phyloP scores from a whole-genome alignment of 148 eudicot genomes.

The Chenopodium quinoa region DNA sequence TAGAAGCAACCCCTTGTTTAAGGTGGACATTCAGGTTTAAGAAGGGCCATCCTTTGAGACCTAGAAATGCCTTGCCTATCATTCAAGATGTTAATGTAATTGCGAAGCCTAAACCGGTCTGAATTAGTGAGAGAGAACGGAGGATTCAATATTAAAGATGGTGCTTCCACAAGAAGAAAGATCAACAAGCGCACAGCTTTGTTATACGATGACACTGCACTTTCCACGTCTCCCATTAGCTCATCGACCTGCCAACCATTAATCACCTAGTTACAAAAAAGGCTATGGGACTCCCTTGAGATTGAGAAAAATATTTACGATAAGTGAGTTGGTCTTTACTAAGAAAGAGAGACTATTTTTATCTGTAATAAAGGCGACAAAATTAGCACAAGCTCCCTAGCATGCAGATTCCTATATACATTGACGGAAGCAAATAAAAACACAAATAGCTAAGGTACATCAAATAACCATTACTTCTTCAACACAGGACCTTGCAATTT shows the following conservation, averaged over 20 bases:
- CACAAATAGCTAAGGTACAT: too few relatives aligned
- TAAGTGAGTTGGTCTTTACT: too few relatives aligned
- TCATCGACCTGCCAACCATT: slow-evolving; percentile 73
- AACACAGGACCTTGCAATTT: too few relatives aligned
- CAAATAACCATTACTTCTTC: too few relatives aligned
- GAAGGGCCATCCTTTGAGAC: slow-evolving; percentile 67
- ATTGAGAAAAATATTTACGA: too few relatives aligned
- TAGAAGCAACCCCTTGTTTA: slow-evolving; percentile 19
- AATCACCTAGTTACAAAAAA: background rate
- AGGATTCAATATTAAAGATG: slow-evolving; percentile 78
- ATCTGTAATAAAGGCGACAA: too few relatives aligned
- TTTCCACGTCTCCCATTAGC: slow-evolving; percentile 64
- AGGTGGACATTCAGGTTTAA: slow-evolving; percentile 48
- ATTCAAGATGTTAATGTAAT: slow-evolving; percentile 62
- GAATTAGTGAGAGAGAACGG: slow-evolving; percentile 82
- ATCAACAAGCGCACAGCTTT: slow-evolving; percentile 63
- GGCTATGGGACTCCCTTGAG: background rate
- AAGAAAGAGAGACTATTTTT: too few relatives aligned
- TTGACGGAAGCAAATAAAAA: too few relatives aligned
- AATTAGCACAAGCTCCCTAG: too few relatives aligned
- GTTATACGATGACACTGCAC: slow-evolving; percentile 57
- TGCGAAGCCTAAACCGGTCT: slow-evolving; percentile 69
- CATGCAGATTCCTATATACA: too few relatives aligned
- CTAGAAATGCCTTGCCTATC: slow-evolving; percentile 75
- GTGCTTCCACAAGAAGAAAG: slow-evolving; percentile 80